Conservation (phyloP, 2,329 filamentous ascomycete genomes). For the Trichoderma brevicompactum region DNA sequence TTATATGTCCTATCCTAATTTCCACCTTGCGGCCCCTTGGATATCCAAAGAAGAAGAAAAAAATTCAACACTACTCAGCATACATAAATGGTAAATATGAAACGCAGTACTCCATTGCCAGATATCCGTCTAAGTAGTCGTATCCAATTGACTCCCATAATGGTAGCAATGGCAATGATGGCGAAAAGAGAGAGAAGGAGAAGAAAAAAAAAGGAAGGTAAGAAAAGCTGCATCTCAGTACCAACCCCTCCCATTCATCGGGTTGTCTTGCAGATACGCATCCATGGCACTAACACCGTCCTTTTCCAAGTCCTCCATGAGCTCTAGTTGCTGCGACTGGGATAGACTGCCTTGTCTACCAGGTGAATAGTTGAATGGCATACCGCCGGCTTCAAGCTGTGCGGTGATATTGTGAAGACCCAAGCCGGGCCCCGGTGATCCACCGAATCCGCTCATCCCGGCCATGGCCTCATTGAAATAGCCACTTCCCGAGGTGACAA, state of each 20-base stretch:
- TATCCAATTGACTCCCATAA: conserved; percentile 15
- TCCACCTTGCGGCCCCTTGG: neutral
- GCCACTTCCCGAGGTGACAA: conserved; percentile 47
- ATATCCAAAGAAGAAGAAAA: neutral
- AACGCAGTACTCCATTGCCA: conserved; percentile 22
- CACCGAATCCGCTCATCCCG: conserved; percentile 36
- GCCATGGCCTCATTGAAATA: conserved; percentile 49
- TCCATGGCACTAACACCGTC: conserved; percentile 67
- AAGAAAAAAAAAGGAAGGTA: neutral
- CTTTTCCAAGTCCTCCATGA: conserved; percentile 79
- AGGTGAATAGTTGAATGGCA: conserved; percentile 43
- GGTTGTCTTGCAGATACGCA: conserved; percentile 55
- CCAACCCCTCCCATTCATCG: conserved; percentile 42
- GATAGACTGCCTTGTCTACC: conserved; percentile 71
- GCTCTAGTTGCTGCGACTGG: conserved; percentile 79
- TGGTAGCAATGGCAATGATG: conserved; percentile 10
- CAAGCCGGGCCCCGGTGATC: conserved; percentile 38
- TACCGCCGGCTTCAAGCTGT: conserved; percentile 33
- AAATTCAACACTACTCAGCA: neutral
- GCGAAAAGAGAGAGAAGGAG: neutral
- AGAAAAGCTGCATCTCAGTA: neutral
- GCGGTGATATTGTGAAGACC: conserved; percentile 41
- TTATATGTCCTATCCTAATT: conserved; percentile 4
- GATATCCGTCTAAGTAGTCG: conserved; percentile 20
- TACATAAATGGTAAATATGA: conserved; percentile 1